Evolutionary conservation across 768 basidiomycete species (phyloP).

Genomic region (Termitomyces sp.): DNA sequence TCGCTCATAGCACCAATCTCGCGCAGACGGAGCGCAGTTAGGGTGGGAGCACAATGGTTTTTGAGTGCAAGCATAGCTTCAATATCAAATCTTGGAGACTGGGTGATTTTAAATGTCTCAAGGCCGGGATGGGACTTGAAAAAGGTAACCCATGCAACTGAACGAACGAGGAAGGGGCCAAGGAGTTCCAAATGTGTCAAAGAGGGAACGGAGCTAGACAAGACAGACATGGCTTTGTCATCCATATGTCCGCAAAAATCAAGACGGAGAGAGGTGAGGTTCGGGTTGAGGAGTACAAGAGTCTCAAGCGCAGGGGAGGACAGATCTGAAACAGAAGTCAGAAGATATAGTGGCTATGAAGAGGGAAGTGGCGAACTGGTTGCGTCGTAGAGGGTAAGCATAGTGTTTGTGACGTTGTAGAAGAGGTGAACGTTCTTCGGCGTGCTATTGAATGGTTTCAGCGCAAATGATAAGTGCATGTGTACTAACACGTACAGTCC

Average conservation of each 20-base stretch:
- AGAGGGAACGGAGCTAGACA: conserved; percentile 56
- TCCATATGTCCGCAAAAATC: conserved; percentile 85
- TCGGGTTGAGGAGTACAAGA: conserved; percentile 78
- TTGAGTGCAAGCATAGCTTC: conserved; percentile 59
- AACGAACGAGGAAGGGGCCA: conserved; percentile 81
- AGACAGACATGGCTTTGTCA: conserved; percentile 49
- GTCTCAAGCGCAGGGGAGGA: conserved; percentile 59
- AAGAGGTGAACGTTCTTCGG: conserved; percentile 78
- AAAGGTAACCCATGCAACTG: conserved; percentile 69
- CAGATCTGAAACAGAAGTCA: conserved; percentile 44
- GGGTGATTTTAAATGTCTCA: conserved; percentile 70
- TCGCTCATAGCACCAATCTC: conserved; percentile 73
- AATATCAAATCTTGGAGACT: conserved; percentile 81
- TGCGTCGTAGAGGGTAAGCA: conserved; percentile 78
- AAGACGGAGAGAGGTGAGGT: conserved; percentile 71
- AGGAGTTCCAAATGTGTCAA: conserved; percentile 74
- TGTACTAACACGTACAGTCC: conserved; percentile 56
- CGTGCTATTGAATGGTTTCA: conserved; percentile 40
- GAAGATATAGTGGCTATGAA: neutral
- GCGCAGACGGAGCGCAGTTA: conserved; percentile 72
- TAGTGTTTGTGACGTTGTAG: conserved; percentile 65
- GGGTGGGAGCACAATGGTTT: conserved; percentile 34
- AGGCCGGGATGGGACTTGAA: conserved; percentile 60
- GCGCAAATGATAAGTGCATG: neutral
- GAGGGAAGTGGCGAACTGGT: conserved; percentile 56